Conservation (phyloP, 2,329 filamentous ascomycete species). For the Penicillium sclerotiorum region DNA sequence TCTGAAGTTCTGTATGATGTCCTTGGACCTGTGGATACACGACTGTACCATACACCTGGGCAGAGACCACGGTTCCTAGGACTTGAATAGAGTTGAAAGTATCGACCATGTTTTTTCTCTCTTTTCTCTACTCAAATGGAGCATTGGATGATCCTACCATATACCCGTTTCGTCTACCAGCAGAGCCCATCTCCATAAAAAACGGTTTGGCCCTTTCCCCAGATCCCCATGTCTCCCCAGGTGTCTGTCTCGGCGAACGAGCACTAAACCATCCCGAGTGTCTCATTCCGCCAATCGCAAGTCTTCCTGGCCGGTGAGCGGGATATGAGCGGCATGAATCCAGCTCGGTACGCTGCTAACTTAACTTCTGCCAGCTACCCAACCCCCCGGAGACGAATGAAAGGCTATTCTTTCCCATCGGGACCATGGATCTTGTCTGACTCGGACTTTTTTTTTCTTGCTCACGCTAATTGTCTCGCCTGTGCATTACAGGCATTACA, state of each 20-base stretch:
- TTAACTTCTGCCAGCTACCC: slow-evolving; percentile 1
- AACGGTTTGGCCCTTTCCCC: neutral
- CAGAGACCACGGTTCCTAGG: too few species aligned
- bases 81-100: too few species aligned
- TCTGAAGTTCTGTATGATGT: too few species aligned
- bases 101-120: too few species aligned
- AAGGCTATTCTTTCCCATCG: neutral
- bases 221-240: neutral
- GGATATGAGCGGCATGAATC: neutral
- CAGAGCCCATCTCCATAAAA: neutral
- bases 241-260: neutral
- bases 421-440: neutral
- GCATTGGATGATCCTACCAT: slow-evolving; percentile 3
- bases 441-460: neutral
- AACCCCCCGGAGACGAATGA: neutral
- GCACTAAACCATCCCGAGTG: neutral
- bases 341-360: neutral
- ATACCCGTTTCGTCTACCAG: neutral
- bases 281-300: neutral
- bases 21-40: too few species aligned
- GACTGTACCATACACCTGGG: too few species aligned
- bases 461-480: slow-evolving; percentile 12
- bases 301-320: neutral
- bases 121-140: neutral
- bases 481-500: too few species aligned